phyloP scores from a whole-genome alignment of 2,329 filamentous ascomycete genomes.

The Penicillium sp. region DNA sequence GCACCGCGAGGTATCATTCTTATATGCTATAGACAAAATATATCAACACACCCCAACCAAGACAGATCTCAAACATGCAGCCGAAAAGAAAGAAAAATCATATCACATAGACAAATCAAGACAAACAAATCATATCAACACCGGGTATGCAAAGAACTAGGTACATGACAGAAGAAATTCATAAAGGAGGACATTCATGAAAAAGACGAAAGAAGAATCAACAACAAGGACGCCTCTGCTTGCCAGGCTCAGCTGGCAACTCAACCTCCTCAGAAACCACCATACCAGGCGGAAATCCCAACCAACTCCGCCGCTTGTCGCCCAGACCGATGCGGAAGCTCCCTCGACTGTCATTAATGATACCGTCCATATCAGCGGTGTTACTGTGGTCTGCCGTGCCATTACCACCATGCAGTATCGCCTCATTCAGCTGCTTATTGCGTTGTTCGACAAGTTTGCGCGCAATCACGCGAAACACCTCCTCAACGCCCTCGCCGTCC shows the following conservation, averaged over 20 bases:
- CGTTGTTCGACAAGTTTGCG: constrained; percentile 76
- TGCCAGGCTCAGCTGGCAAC: constrained; percentile 26
- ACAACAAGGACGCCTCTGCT: constrained; percentile 39
- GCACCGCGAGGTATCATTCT: neutral
- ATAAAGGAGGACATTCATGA: neutral
- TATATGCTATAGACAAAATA: neutral
- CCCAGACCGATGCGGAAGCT: constrained; percentile 58
- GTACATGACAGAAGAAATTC: neutral
- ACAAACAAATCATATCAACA: constrained; percentile 16
- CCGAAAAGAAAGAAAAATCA: neutral
- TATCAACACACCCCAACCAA: neutral
- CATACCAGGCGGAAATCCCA: constrained; percentile 54
- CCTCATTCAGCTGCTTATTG: constrained; percentile 37
- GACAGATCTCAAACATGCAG: neutral
- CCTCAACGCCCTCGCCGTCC: constrained; percentile 91
- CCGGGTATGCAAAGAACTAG: neutral
- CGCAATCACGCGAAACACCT: constrained; percentile 88
- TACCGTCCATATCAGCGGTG: constrained; percentile 43
- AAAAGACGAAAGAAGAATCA: constrained; percentile 19
- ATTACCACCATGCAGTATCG: constrained; percentile 27
- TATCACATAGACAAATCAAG: neutral
- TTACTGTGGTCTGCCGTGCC: constrained; percentile 38
- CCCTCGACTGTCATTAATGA: constrained; percentile 40
- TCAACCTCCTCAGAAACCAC: constrained; percentile 32
- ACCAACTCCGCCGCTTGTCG: constrained; percentile 64